Base-by-base conservation (phyloP, 2,329 filamentous ascomycete genomes). In the Penicillium digitatum region DNA sequence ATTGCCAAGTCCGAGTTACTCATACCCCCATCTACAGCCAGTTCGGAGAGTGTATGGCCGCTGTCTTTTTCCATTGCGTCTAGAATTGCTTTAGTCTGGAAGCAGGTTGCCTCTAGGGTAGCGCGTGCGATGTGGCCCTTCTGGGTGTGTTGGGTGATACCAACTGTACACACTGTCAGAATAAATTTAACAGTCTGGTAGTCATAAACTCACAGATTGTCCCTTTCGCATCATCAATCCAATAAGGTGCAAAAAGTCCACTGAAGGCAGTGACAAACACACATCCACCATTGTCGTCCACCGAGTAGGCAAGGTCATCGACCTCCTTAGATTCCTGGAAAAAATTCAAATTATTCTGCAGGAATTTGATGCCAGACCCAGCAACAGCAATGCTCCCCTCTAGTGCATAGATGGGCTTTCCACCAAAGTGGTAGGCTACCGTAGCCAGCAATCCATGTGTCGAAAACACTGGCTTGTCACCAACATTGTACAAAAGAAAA, bases 201-300 rank as follows among this genome's bases (percentile, higher is more conserved):
- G 22, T 26, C 22, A 24, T 18, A 46, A 12, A 74, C 80, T 75
- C 77, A 85, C 82, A 92, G 48, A 94, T 84, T 5, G 90, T 95
- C 51, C 91, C 91, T 70, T 91, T 87, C n/a, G 90, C 90, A 72
- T 95, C 89, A 69, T 95, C 90, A 59, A 95, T 92, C 91, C 91
- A 96, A 73, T 96, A 95, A 0, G 91, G 91, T 0, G 91, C 91
- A 70, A 95, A 95, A 2, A 96, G 81, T 43, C 91, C 91, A 70
- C 87, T 91, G 71, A 96, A 96, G 1, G 90, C 91, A 7, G 91
- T 95, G 52, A 96, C 91, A 66, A 96, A 86, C 12, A 93, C 84
- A 50, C 91, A 87, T 10, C 91, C 91, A 47, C 90, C 91, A 58
- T 88, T 95, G 69, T 95, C 87, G 40, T 81, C 71, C 3, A 88